These are phyloP conservation scores for Groenewaldozyma tartarivorans DNA, from an alignment of 805 yeast species.

Conservation along the genomic window DNA sequence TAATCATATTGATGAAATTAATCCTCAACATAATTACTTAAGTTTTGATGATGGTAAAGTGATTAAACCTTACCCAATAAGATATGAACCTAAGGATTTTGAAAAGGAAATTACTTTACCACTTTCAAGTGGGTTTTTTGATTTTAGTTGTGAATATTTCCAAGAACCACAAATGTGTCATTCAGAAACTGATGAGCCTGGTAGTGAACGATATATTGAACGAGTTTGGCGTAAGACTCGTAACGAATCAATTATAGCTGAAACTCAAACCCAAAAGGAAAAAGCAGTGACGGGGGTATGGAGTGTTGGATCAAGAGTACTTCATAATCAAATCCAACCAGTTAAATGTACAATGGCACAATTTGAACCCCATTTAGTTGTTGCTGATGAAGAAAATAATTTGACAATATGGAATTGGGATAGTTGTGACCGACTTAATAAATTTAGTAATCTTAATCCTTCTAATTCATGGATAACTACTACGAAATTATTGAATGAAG, in stretches of 20 bases:
- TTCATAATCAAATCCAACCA: conserved; percentile 75
- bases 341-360: conserved; percentile 74
- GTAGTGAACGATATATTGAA: conserved; percentile 73
- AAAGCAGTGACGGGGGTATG: conserved; percentile 78
- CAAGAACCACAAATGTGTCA: conserved; percentile 92
- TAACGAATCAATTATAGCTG: conserved; percentile 76
- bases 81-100: conserved; percentile 17
- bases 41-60: conserved; percentile 24
- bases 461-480: conserved; percentile 85
- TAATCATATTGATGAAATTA: neutral
- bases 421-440: conserved; percentile 42
- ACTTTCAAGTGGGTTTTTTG: conserved; percentile 28
- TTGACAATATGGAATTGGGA: conserved; percentile 88
- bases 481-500: conserved; percentile 79
- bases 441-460: conserved; percentile 78
- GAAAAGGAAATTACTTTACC: conserved; percentile 23
- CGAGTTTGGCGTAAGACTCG: conserved; percentile 84
- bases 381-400: conserved; percentile 76
- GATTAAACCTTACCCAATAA: conserved; percentile 23
- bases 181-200: conserved; percentile 82
- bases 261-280: conserved; percentile 84
- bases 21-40: neutral
- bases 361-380: conserved; percentile 73
- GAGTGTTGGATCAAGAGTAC: conserved; percentile 49
- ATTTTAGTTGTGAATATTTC: conserved; percentile 67